Percentiles rank a stretch among this genome's conserved stretches.
Conservation (phyloP, 257 asterid species). For the Scutellaria barbata region DNA sequence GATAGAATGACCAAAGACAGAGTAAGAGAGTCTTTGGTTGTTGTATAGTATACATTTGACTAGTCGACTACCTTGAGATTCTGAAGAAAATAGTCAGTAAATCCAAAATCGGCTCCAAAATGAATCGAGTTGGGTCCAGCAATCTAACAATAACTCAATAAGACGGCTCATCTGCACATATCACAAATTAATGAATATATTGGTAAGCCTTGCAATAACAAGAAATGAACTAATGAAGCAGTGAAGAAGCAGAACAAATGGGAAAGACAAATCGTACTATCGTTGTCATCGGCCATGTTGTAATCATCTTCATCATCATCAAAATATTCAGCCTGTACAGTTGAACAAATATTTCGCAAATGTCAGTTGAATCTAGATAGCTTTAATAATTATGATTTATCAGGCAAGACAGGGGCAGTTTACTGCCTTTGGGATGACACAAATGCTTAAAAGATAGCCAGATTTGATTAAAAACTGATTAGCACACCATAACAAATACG, state of each 20-base stretch:
- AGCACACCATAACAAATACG: background rate
- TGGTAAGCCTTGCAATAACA: background rate
- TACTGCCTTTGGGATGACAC: background rate
- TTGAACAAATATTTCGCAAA: background rate
- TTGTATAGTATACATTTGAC: too few relatives aligned
- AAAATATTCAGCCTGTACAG: constrained; percentile 52
- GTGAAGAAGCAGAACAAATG: background rate
- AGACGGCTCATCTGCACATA: constrained; percentile 42
- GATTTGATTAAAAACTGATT: background rate
- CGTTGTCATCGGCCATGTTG: constrained; percentile 59
- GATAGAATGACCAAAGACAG: too few relatives aligned
- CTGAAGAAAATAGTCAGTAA: background rate
- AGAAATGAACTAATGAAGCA: background rate
- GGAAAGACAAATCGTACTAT: constrained; percentile 44
- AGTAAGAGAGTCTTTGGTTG: too few relatives aligned
- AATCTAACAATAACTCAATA: constrained; percentile 32
- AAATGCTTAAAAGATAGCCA: background rate
- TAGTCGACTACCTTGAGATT: too few relatives aligned
- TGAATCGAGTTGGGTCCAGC: background rate
- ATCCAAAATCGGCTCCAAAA: constrained; percentile 1
- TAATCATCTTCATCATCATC: constrained; percentile 85
- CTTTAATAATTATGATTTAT: background rate
- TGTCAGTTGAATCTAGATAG: background rate
- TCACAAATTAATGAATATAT: constrained; percentile 1
- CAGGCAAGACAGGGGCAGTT: background rate